A percentile compares a stretch with the other conserved stretches of the same genome.
These are phyloP conservation scores for Apiospora pterosperma DNA, from an alignment of 2,329 filamentous ascomycete genomes.

Conservation along the genomic window DNA sequence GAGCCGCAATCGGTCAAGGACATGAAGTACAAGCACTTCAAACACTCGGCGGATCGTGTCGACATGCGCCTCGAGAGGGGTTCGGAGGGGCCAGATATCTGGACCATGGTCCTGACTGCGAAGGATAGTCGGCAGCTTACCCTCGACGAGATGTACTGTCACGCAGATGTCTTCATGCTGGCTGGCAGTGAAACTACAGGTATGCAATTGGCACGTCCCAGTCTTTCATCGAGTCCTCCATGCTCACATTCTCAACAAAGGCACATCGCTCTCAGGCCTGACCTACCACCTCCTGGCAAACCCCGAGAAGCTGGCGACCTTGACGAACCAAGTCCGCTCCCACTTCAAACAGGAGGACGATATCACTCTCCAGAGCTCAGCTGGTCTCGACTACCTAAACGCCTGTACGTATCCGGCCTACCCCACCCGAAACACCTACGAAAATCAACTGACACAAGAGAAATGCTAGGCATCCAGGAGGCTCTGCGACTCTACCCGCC, in stretches of 20 bases:
- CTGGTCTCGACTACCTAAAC: slow-evolving; percentile 19
- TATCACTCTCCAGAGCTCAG: slow-evolving; percentile 20
- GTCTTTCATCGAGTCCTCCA: neutral
- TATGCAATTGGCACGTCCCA: neutral
- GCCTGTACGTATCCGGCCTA: slow-evolving; percentile 11
- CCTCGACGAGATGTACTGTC: slow-evolving; percentile 14
- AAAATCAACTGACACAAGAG: neutral
- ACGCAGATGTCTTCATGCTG: slow-evolving; percentile 13
- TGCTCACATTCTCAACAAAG: slow-evolving; percentile 10
- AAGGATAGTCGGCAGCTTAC: slow-evolving; percentile 12
- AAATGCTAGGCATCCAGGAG: slow-evolving; percentile 12
- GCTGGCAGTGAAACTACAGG: slow-evolving; percentile 10
- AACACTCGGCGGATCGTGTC: neutral
- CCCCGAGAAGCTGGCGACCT: slow-evolving; percentile 16
- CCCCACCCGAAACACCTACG: neutral
- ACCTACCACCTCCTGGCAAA: slow-evolving; percentile 35
- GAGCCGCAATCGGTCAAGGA: slow-evolving; percentile 14
- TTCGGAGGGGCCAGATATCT: neutral
- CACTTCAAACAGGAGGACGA: slow-evolving; percentile 20
- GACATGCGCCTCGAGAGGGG: neutral
- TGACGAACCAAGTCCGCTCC: slow-evolving; percentile 21
- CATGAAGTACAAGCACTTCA: neutral
- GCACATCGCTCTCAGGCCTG: slow-evolving; percentile 38
- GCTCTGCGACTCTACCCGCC: slow-evolving; percentile 20
- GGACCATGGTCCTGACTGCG: slow-evolving; percentile 11